Evolutionary conservation across 169 alveolate genomes (phyloP), one percentile per base, ranked within the genome.

Genomic region (Perkinsus olseni): DNA sequence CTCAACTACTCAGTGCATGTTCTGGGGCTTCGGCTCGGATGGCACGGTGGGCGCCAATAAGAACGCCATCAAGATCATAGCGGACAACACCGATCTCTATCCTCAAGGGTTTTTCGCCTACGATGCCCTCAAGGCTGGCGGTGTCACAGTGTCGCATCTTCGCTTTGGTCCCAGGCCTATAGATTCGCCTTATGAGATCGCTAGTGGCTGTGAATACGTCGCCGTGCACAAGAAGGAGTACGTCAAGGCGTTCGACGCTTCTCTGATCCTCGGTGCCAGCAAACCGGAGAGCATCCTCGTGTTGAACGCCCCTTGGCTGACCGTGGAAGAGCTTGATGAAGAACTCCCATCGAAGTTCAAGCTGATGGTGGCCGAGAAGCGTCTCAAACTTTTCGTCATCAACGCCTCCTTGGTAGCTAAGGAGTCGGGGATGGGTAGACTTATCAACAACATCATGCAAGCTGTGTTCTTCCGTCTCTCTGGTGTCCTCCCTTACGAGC

Each of bases 31-130:
- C 82, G 96, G 96, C 74, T 92, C 95, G 39, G 96, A 95, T 74
- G 96, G 96, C n/a, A 95, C 96, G 8, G 96, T 95, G 40, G 95
- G 96, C 92, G 96, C 96, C 11, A 95, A 95, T 93, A 95, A 95
- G 94, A 95, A 95, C 93, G 95, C 96, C 91, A 95, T 95, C 93
- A 95, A 95, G 95, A 94, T 95, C 91, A 95, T 95, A 39, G 96
- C 95, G 0, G 95, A 94, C 94, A 92, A 95, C 91, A 95, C 96
- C 20, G 94, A 94, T 74, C 93, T 95, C 92, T 92, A 94, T 74
- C 31, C 82, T 62, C 96, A 95, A 93, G 96, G 96, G 34, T 95
- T 94, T 94, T 95, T 95, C 93, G 95, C 95, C 37, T 95, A 95
- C 92, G 96, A 95, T 62, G 96, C 96, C 17, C 92, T 93, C 92